Percentiles rank a stretch among this genome's conserved stretches.
phyloP scores from a whole-genome alignment of 2,329 filamentous ascomycete species.

The Trichoderma atrobrunneum region DNA sequence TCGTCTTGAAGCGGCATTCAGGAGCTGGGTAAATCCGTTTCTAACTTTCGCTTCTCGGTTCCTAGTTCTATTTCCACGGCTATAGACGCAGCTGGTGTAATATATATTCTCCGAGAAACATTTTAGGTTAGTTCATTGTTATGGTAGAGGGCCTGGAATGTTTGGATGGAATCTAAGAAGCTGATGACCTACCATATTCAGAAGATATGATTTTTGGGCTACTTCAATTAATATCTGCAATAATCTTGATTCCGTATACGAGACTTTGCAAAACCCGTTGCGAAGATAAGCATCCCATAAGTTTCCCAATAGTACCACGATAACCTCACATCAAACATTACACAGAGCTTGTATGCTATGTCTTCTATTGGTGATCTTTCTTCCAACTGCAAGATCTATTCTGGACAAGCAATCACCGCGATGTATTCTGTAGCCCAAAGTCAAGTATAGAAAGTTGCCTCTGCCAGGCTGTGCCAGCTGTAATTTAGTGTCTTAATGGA shows the following conservation, averaged over 20 bases:
- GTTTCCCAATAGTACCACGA: not conserved
- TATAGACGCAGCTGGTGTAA: not conserved
- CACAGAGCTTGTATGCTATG: not conserved
- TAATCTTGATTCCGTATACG: not conserved
- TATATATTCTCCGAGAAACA: not conserved
- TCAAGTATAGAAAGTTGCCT: not conserved
- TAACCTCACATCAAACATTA: not conserved
- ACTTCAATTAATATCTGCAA: not conserved
- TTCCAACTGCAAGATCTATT: not conserved
- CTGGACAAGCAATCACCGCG: not conserved
- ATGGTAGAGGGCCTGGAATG: not conserved
- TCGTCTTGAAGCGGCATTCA: too few relatives aligned
- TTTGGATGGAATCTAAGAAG: not conserved
- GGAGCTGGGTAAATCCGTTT: not conserved
- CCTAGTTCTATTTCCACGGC: not conserved
- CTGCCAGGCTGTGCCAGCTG: not conserved
- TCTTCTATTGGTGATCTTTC: not conserved
- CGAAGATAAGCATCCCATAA: not conserved
- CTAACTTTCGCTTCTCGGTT: not conserved
- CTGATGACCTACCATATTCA: not conserved
- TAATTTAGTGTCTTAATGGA: not conserved
- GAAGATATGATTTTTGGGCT: not conserved
- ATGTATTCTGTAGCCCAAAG: not conserved
- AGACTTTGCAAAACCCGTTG: not conserved
- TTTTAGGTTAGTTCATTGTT: not conserved